Conservation (phyloP, 768 basidiomycete genomes). For the Inosperma sp. region DNA sequence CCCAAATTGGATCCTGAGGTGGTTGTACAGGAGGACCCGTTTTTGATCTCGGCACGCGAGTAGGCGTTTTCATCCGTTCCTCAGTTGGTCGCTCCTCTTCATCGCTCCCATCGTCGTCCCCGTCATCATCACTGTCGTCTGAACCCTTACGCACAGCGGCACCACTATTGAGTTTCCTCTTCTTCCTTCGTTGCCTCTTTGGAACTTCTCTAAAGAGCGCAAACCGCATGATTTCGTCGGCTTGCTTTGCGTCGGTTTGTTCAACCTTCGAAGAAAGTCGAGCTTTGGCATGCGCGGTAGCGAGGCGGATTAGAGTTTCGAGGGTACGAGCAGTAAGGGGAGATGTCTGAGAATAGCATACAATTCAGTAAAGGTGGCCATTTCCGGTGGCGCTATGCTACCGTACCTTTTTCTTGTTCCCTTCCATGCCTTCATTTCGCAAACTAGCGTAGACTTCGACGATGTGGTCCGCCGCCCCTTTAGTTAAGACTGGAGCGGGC, state of each 20-base stretch:
- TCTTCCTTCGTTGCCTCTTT: slow-evolving; percentile 75
- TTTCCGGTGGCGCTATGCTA: slow-evolving; percentile 5
- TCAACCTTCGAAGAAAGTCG: slow-evolving; percentile 84
- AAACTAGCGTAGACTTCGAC: slow-evolving; percentile 88
- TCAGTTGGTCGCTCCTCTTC: slow-evolving; percentile 33
- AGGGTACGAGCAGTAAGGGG: slow-evolving; percentile 97
- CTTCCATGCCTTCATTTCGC: slow-evolving; percentile 88
- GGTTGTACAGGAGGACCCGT: slow-evolving; percentile 26
- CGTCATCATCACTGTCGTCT: slow-evolving; percentile 47
- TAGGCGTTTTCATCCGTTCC: slow-evolving; percentile 49
- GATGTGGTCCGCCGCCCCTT: slow-evolving; percentile 92
- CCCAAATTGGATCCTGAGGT: slow-evolving; percentile 59
- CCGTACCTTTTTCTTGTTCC: slow-evolving; percentile 78
- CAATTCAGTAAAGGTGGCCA: slow-evolving; percentile 8
- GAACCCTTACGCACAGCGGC: slow-evolving; percentile 44
- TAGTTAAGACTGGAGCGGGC: slow-evolving; percentile 77
- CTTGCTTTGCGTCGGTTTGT: slow-evolving; percentile 78
- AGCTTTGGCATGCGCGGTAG: slow-evolving; percentile 97
- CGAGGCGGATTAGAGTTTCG: slow-evolving; percentile 95
- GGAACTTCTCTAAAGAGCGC: slow-evolving; percentile 97
- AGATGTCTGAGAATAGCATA: slow-evolving; percentile 63
- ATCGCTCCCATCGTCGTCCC: slow-evolving; percentile 50
- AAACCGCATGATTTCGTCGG: slow-evolving; percentile 94
- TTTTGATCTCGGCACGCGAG: slow-evolving; percentile 21
- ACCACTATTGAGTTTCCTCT: slow-evolving; percentile 78